Evolutionary conservation across 768 basidiomycete species (phyloP), one percentile per base, ranked within the genome.

Genomic region (Suillus plorans): DNA sequence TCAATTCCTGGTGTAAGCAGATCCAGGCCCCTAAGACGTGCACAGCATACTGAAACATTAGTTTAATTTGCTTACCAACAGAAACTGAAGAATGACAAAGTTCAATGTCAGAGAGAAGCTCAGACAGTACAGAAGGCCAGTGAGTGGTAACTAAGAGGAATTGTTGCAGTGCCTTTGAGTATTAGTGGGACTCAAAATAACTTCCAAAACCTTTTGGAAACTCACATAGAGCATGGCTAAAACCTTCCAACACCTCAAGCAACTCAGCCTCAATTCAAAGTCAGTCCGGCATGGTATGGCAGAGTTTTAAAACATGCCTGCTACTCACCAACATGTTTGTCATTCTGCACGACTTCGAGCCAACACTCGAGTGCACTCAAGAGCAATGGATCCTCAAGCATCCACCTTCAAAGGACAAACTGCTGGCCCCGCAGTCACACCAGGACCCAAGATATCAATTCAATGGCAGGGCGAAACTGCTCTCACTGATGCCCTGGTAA

Each of bases 81-180:
- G 62, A 45, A 62, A 50, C 16, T 10, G 14, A 36, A 62, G 52
- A 45, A 62, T 36, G 3, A 62, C 36, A 22, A 62, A 28, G 37
- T 50, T 34, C 12, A 5, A 62, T n/a, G n/a, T 34, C 20, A 1
- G 39, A 34, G 34, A 22, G n/a, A 28, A 55, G 14, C 63, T 64
- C 18, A 22, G 25, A 5, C 39, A 50, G n/a, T 69, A 69, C 28
- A 41, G 60, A 25, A n/a, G n/a, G n/a, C n/a, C n/a, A n/a, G n/a
- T n/a, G n/a, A n/a, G n/a, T n/a, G n/a, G n/a, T n/a, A n/a, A n/a
- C n/a, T n/a, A n/a, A n/a, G n/a, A n/a, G n/a, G n/a, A n/a, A n/a
- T n/a, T n/a, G n/a, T n/a, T n/a, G n/a, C n/a, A n/a, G n/a, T n/a
- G n/a, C n/a, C n/a, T n/a, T n/a, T n/a, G n/a, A 4, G 3, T 28